Evolutionary conservation across 495 filamentous ascomycete genomes (phyloP).

Genomic region (Delitschia confertaspora): DNA sequence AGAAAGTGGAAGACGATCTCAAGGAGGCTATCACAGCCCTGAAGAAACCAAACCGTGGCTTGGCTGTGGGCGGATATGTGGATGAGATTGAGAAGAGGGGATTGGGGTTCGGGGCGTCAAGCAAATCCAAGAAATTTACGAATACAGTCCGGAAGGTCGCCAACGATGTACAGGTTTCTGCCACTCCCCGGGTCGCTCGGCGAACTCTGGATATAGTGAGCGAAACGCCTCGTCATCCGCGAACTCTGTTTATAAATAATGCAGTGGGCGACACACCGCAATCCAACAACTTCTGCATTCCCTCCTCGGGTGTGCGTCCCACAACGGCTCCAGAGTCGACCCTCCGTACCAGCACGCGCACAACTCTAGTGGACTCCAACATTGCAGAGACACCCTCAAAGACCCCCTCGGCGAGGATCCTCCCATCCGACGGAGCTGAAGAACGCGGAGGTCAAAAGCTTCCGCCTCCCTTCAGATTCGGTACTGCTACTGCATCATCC

Average conservation of each 20-base stretch:
- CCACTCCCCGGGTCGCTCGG: conserved; percentile 29
- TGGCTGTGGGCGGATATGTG: conserved; percentile 63
- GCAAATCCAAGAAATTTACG: conserved; percentile 42
- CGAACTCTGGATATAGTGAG: conserved; percentile 13
- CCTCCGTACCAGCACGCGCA: no score
- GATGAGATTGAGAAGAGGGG: conserved; percentile 60
- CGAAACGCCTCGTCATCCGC: conserved; percentile 20
- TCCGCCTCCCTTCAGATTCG: no score
- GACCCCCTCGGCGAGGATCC: conserved; percentile 1
- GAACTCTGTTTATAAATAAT: conserved; percentile 20
- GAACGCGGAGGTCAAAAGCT: not conserved
- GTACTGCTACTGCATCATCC: no score
- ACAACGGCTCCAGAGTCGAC: no score
- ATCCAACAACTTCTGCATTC: conserved; percentile 24
- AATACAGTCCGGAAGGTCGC: conserved; percentile 53
- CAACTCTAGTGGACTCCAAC: not conserved
- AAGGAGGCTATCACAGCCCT: conserved; percentile 73
- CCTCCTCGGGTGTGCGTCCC: conserved; percentile 29
- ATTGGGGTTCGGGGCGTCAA: conserved; percentile 29
- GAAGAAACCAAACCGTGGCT: conserved; percentile 76
- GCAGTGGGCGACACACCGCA: conserved; percentile 5
- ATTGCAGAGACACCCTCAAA: conserved; percentile 21
- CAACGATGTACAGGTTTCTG: conserved; percentile 34
- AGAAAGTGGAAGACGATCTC: conserved; percentile 68
- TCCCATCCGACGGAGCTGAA: not conserved